Evolutionary conservation across 179 eudicot genomes (phyloP).

Genomic region (Amaranthus tricolor): DNA sequence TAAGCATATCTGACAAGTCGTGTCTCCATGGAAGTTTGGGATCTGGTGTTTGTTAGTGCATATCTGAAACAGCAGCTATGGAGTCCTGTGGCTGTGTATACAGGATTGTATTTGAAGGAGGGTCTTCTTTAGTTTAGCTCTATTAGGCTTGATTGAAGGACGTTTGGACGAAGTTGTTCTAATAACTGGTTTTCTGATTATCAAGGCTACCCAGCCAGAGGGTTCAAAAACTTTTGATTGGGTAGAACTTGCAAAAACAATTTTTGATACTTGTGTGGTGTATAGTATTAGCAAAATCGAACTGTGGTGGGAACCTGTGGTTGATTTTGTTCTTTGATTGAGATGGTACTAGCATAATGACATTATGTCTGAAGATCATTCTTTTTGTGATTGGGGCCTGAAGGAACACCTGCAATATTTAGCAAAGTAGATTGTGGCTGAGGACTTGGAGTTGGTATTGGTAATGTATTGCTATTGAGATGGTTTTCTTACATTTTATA

Average conservation of each 20-base stretch:
- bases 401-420: neutral
- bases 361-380: neutral
- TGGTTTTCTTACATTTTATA: neutral
- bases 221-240: neutral
- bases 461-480: neutral
- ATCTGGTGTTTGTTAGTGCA: neutral
- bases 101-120: neutral
- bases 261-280: too few relatives aligned
- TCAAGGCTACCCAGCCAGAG: neutral
- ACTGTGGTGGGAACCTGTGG: neutral
- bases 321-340: neutral
- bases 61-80: neutral
- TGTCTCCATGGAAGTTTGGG: neutral
- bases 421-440: neutral
- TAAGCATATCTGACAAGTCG: neutral
- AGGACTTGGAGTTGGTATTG: neutral
- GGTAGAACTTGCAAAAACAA: neutral
- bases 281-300: neutral
- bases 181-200: neutral
- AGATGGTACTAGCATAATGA: neutral
- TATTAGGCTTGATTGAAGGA: neutral
- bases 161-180: neutral
- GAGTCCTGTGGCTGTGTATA: neutral
- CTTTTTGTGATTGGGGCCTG: neutral
- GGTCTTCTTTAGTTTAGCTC: neutral